phyloP scores from a whole-genome alignment of 2,329 filamentous ascomycete genomes.

The Fusarium siculi region DNA sequence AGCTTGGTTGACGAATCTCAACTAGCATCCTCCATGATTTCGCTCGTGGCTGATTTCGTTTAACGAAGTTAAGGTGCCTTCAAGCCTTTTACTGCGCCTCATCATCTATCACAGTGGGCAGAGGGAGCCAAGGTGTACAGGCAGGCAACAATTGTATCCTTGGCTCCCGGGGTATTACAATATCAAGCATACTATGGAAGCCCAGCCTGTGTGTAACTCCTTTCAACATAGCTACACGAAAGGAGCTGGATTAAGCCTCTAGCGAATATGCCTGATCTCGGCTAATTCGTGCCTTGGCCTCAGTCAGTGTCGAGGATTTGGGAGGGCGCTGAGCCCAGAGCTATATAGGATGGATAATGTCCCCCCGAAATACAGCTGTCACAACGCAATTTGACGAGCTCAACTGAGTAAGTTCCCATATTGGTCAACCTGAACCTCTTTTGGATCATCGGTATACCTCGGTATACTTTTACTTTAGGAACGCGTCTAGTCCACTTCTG shows the following conservation, averaged over 20 bases:
- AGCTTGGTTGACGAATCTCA: background rate
- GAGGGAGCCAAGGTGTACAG: background rate
- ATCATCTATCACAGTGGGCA: too few relatives aligned
- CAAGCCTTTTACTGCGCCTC: background rate
- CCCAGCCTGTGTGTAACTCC: background rate
- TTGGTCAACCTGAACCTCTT: too few relatives aligned
- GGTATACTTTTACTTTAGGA: background rate
- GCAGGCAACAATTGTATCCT: background rate
- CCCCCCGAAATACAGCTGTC: background rate
- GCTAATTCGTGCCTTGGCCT: background rate
- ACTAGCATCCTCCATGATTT: too few relatives aligned
- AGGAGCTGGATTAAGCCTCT: background rate
- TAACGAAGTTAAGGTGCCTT: fast-evolving
- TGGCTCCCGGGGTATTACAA: background rate
- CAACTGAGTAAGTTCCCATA: too few relatives aligned
- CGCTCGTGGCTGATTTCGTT: background rate
- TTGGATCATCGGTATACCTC: background rate
- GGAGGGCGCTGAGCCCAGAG: background rate
- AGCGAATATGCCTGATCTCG: background rate
- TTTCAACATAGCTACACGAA: background rate
- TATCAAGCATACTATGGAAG: background rate
- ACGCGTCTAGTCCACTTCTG: background rate
- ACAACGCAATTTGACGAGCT: background rate
- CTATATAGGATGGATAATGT: background rate
- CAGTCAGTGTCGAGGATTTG: background rate